phyloP scores from a whole-genome alignment of 176 grass and related monocot species.

The Oryza australiensis region DNA sequence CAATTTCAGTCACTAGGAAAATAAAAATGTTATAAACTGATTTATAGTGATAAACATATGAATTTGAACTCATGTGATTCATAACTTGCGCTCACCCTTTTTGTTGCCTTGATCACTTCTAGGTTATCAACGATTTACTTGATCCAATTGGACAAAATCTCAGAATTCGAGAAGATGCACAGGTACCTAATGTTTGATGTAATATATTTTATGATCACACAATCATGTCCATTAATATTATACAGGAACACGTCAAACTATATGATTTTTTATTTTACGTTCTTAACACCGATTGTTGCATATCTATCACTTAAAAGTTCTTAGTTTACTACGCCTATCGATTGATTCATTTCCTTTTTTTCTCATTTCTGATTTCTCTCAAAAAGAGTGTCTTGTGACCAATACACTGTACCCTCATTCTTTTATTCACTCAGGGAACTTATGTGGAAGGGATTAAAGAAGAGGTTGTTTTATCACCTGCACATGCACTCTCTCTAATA shows the following conservation, averaged over 20 bases:
- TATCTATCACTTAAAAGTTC: background rate
- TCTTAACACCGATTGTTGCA: constrained; percentile 3
- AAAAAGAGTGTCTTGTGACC: background rate
- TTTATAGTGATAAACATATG: constrained; percentile 23
- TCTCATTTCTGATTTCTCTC: background rate
- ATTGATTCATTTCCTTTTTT: constrained; percentile 14
- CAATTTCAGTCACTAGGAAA: background rate
- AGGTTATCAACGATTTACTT: constrained; percentile 99
- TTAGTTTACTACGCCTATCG: constrained; percentile 23
- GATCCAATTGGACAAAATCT: constrained; percentile 96
- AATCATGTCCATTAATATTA: background rate
- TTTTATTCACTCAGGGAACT: constrained; percentile 70
- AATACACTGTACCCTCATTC: constrained; percentile 9
- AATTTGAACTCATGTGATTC: background rate
- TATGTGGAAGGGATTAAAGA: constrained; percentile 99
- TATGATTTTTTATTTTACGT: constrained; percentile 5
- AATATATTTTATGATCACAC: constrained; percentile 14
- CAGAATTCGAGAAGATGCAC: constrained; percentile 92
- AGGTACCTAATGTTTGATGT: constrained; percentile 51
- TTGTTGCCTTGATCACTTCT: constrained; percentile 31
- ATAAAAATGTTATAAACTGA: constrained; percentile 13
- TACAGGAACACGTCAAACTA: background rate
- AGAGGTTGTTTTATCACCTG: constrained; percentile 97
- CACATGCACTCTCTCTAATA: constrained; percentile 97
- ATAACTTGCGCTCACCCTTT: background rate